Conservation (phyloP, 345 rosid genomes). For the Pistacia integerrima region DNA sequence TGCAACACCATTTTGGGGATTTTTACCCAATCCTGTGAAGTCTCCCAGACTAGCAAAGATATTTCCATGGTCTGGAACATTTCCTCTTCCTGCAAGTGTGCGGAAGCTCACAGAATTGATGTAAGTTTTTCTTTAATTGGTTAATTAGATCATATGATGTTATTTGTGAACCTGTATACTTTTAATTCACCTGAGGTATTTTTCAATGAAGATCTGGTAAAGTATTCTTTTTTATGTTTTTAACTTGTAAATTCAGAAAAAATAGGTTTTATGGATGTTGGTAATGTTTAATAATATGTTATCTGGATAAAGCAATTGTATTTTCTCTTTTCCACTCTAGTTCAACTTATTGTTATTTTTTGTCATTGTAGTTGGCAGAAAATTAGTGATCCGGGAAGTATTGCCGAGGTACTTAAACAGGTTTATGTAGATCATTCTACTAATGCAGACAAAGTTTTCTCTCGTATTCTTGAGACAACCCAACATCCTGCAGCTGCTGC, state of each 20-base stretch:
- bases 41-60: conserved; percentile 72
- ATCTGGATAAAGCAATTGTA: neutral
- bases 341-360: neutral
- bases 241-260: neutral
- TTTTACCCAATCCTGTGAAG: conserved; percentile 77
- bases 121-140: conserved; percentile 50
- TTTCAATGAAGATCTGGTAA: neutral
- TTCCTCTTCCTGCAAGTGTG: conserved; percentile 83
- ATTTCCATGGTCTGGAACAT: conserved; percentile 88
- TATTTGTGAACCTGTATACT: neutral
- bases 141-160: conserved; percentile 6
- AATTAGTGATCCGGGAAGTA: conserved; percentile 85
- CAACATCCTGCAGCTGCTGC: conserved; percentile 97
- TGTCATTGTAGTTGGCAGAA: conserved; percentile 74
- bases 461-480: conserved; percentile 71
- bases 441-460: conserved; percentile 76
- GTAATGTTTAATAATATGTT: neutral
- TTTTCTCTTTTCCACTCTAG: neutral
- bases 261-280: neutral
- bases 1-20: conserved; percentile 99
- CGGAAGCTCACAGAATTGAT: conserved; percentile 68
- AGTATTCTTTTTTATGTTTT: neutral
- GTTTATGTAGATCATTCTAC: conserved; percentile 90
- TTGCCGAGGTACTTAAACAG: conserved; percentile 79
- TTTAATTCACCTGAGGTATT: neutral